Evolutionary conservation across 805 yeast species (phyloP), one percentile per base, ranked within the genome.

Genomic region (Ogataea saltuana): DNA sequence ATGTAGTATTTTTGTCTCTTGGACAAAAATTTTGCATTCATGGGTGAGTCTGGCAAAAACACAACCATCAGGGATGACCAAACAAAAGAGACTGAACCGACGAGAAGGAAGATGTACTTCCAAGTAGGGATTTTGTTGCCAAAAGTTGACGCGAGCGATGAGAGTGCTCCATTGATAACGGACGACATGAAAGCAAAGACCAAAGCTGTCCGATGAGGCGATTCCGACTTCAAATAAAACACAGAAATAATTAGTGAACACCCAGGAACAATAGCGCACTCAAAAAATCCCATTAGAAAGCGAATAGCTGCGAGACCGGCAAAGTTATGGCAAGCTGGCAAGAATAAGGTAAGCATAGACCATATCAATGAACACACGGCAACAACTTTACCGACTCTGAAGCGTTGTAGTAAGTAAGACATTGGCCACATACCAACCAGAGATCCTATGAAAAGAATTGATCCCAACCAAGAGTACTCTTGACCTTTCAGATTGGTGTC

Each of bases 241-340:
- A 75, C 80, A 21, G 76, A 54, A 10, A 81, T 76, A 31, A 79
- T 55, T 16, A 78, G 64, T 15, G 75, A 71, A 57, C 70, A 71
- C 3, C 77, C 76, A 3, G 86, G 85, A 9, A 78, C 71, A 17
- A 79, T 70, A 16, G 74, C 68, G 38, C 76, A 64, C 55, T 79
- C 85, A 4, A 75, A 62, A 51, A 68, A 61, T 6, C 82, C 83
- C 37, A 76, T 56, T 49, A 73, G 65, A 53, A 75, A 73, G 44
- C 81, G 59, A 23, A 72, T 42, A 2, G 65, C 70, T 33, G 67
- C 62, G 3, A 75, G 64, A 13, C 78, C 78, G 16, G 65, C 65
- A 50, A 68, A 70, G 47, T 67, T 71, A 30, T 47, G 53, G 34
- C 74, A 72, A 1, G 72, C 65, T 54, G 74, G 70, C 34, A 67